phyloP scores from a whole-genome alignment of 331 rosid species.

The Pyrus hybrid region DNA sequence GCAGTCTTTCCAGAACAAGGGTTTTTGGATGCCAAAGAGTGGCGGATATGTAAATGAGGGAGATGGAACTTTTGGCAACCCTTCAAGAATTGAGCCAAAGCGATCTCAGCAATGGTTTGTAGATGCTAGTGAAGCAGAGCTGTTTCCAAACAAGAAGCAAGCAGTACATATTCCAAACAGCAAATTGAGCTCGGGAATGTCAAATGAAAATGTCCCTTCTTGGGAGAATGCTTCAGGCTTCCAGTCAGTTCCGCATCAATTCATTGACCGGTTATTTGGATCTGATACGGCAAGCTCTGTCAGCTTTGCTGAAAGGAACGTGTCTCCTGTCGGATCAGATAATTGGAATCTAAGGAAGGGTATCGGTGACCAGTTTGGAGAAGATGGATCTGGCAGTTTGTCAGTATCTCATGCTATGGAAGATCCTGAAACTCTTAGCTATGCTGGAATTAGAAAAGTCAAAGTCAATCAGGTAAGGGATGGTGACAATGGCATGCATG shows the following conservation, averaged over 20 bases:
- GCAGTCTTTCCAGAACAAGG: constrained; percentile 61
- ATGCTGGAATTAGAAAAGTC: constrained; percentile 45
- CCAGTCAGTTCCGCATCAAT: constrained; percentile 53
- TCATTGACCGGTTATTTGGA: constrained; percentile 49
- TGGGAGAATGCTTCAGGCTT: constrained; percentile 62
- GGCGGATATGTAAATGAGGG: constrained; percentile 38
- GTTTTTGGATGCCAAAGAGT: constrained; percentile 61
- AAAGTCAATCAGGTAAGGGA: constrained; percentile 54
- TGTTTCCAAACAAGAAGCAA: constrained; percentile 74
- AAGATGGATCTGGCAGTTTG: constrained; percentile 47
- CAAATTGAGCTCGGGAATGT: constrained; percentile 44
- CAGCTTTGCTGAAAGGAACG: constrained; percentile 38
- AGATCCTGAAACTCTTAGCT: constrained; percentile 53
- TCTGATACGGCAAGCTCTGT: constrained; percentile 45
- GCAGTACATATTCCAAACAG: constrained; percentile 47
- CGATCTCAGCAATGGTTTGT: constrained; percentile 71
- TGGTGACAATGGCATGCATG: constrained; percentile 25
- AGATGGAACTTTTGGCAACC: constrained; percentile 37
- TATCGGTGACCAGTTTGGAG: constrained; percentile 39
- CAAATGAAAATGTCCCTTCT: constrained; percentile 39
- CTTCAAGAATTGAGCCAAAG: constrained; percentile 62
- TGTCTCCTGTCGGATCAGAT: constrained; percentile 40
- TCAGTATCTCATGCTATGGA: constrained; percentile 51
- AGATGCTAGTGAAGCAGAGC: constrained; percentile 49
- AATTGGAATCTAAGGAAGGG: constrained; percentile 44